Percentiles rank a stretch among this genome's conserved stretches.
phyloP scores from a whole-genome alignment of 352 stramenopile species.

The Phytopythium montanum region DNA sequence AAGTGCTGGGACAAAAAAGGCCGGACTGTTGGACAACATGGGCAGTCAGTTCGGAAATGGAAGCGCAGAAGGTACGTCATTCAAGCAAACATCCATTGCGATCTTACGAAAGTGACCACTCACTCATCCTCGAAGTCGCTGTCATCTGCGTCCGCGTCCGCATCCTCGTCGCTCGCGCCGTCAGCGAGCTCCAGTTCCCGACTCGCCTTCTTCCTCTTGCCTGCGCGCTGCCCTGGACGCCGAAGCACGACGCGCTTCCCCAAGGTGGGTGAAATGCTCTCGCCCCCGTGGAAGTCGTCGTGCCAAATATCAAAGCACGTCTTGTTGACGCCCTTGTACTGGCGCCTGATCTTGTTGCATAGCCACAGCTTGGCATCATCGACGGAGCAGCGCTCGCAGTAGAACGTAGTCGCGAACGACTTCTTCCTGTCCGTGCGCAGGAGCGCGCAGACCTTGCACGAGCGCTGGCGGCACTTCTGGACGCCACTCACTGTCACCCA shows the following conservation, averaged over 20 bases:
- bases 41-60: too few relatives aligned
- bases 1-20: too few relatives aligned
- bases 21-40: too few relatives aligned
- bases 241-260: conserved; percentile 17
- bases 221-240: conserved; percentile 5
- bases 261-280: conserved; percentile 9
- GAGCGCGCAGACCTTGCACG: too few relatives aligned
- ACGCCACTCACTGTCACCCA: too few relatives aligned
- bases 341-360: conserved; percentile 11
- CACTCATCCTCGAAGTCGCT: not conserved
- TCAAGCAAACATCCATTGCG: too few relatives aligned
- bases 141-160: not conserved
- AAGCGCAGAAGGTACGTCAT: too few relatives aligned
- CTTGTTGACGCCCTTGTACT: conserved; percentile 14
- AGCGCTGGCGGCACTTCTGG: too few relatives aligned
- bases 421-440: too few relatives aligned
- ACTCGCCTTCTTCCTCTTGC: conserved; percentile 15
- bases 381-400: too few relatives aligned
- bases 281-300: conserved; percentile 15
- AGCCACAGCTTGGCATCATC: too few relatives aligned
- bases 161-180: not conserved
- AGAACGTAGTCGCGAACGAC: too few relatives aligned
- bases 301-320: conserved; percentile 25
- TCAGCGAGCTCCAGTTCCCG: not conserved
- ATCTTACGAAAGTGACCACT: not conserved